These are phyloP conservation scores for Fraxinus americana DNA, from an alignment of 257 asterid genomes.

Conservation along the genomic window DNA sequence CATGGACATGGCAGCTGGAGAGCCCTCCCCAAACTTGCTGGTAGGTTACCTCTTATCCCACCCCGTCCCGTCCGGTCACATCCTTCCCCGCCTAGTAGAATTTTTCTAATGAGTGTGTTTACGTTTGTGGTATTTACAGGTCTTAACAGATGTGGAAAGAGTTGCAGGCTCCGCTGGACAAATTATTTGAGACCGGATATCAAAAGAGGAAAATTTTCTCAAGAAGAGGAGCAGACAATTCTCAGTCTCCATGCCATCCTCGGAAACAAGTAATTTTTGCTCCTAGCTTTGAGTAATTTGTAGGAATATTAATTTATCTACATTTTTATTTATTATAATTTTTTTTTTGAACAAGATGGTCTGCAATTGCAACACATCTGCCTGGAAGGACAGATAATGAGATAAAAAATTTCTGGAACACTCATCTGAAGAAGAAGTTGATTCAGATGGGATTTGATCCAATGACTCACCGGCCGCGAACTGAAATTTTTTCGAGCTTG, in stretches of 20 bases:
- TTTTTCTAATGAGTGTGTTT: background rate
- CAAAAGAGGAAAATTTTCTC: constrained; percentile 79
- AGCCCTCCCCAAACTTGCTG: constrained; percentile 86
- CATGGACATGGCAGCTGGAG: constrained; percentile 96
- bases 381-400: constrained; percentile 89
- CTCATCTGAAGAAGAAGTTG: constrained; percentile 76
- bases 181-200: constrained; percentile 83
- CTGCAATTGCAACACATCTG: constrained; percentile 76
- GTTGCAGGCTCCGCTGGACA: constrained; percentile 88
- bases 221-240: constrained; percentile 80
- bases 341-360: constrained; percentile 51
- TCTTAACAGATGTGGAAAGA: constrained; percentile 79
- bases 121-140: constrained; percentile 37
- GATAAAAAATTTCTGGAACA: constrained; percentile 86
- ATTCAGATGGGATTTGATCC: constrained; percentile 90
- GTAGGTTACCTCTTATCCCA: constrained; percentile 22
- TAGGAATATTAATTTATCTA: background rate
- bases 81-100: background rate
- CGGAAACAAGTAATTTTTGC: constrained; percentile 66
- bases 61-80: background rate
- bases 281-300: background rate
- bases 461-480: constrained; percentile 79
- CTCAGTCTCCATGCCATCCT: constrained; percentile 80
- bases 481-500: constrained; percentile 64
- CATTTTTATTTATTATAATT: background rate